A percentile compares a stretch with the other conserved stretches of the same genome.
Conservation (phyloP, 352 stramenopile species). For the Pythium rhizo-oryzae region DNA sequence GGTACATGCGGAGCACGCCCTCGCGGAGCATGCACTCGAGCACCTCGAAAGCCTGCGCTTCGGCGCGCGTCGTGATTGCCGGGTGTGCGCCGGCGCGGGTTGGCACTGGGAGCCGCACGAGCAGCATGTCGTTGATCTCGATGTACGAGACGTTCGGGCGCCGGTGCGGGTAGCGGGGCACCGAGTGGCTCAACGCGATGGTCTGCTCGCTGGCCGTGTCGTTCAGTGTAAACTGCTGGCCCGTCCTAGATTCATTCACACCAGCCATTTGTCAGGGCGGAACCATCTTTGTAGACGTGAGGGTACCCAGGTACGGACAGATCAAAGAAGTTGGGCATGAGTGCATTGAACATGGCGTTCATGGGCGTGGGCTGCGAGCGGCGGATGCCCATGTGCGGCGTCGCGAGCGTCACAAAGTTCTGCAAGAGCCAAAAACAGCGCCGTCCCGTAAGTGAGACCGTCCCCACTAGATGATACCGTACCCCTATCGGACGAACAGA, state of each 20-base stretch:
- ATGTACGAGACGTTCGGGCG: slow-evolving; percentile 6
- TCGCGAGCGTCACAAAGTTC: slow-evolving; percentile 84
- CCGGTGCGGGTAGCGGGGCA: slow-evolving; percentile 15
- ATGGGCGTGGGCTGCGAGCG: slow-evolving; percentile 54
- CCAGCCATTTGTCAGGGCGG: neutral
- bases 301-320: slow-evolving; percentile 27
- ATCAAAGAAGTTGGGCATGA: slow-evolving; percentile 73
- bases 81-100: neutral
- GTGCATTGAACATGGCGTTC: slow-evolving; percentile 69
- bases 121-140: slow-evolving; percentile 14
- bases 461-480: neutral
- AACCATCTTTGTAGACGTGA: no score
- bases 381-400: slow-evolving; percentile 77
- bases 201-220: slow-evolving; percentile 58
- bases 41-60: slow-evolving; percentile 15
- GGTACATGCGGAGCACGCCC: slow-evolving; percentile 8
- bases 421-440: slow-evolving; percentile 24
- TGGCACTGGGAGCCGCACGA: slow-evolving; percentile 4
- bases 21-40: slow-evolving; percentile 14
- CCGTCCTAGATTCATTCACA: slow-evolving; percentile 37
- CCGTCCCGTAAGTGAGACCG: no score
- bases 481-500: neutral
- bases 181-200: slow-evolving; percentile 38
- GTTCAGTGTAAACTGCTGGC: slow-evolving; percentile 60
- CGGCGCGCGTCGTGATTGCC: slow-evolving; percentile 1